These are phyloP conservation scores for Lentinus brumalis DNA, from an alignment of 768 basidiomycete species.

Conservation along the genomic window DNA sequence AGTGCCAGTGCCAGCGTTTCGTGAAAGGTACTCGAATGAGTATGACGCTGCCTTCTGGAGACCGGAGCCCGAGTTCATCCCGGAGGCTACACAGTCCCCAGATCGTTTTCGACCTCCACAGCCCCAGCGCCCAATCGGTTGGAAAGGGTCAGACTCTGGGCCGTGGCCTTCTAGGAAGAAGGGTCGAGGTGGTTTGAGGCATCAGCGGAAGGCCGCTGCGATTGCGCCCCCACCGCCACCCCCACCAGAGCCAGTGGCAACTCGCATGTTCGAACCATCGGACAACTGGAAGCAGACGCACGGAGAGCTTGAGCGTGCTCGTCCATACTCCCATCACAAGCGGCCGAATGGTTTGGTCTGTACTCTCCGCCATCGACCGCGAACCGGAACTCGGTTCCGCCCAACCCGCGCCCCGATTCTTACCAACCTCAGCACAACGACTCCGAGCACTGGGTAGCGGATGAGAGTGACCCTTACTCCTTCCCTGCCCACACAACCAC, in stretches of 20 bases:
- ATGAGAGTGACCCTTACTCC: constrained; percentile 12
- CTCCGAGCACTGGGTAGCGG: constrained; percentile 13
- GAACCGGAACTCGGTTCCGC: constrained; percentile 40
- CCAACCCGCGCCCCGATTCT: constrained; percentile 42
- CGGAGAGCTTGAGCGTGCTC: constrained; percentile 34
- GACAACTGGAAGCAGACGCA: constrained; percentile 69
- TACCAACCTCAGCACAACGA: constrained; percentile 36
- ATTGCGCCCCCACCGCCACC: constrained; percentile 35
- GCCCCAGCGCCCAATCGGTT: constrained; percentile 41
- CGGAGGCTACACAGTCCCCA: constrained; percentile 51
- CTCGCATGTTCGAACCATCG: constrained; percentile 73
- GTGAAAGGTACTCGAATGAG: constrained; percentile 41
- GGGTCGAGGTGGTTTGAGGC: constrained; percentile 27
- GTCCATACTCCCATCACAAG: constrained; percentile 27
- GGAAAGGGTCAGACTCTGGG: constrained; percentile 39
- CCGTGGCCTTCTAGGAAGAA: constrained; percentile 42
- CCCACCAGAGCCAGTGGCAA: constrained; percentile 44
- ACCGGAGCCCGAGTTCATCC: constrained; percentile 36
- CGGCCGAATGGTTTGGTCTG: constrained; percentile 56
- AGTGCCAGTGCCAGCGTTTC: constrained; percentile 35
- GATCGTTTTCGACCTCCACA: constrained; percentile 49
- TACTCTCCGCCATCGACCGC: constrained; percentile 28
- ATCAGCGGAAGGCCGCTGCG: constrained; percentile 15
- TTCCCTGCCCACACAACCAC: neutral
- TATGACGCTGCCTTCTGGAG: constrained; percentile 39